These are phyloP conservation scores for Rostrohypoxylon terebratum DNA, from an alignment of 495 filamentous ascomycete species.

Conservation along the genomic window DNA sequence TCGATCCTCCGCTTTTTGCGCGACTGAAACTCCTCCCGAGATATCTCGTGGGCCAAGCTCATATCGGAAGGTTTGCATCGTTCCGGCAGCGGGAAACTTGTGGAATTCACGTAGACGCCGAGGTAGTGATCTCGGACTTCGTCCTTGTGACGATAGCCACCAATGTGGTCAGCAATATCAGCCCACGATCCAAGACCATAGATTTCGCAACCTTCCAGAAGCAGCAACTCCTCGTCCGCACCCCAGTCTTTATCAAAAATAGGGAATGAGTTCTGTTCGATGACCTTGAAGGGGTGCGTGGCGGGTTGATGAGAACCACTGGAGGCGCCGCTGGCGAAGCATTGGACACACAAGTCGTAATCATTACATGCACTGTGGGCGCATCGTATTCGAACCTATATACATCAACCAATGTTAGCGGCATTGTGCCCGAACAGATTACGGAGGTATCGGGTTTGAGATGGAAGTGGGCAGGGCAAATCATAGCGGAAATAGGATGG, in stretches of 20 bases:
- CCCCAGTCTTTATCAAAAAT: conserved; percentile 97
- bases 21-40: conserved; percentile 91
- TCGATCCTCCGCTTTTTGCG: conserved; percentile 96
- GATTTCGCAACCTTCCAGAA: conserved; percentile 96
- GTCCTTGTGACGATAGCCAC: conserved; percentile 91
- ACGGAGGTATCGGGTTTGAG: not conserved
- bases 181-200: conserved; percentile 98
- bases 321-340: conserved; percentile 82
- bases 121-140: conserved; percentile 95
- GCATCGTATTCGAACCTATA: conserved; percentile 92
- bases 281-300: conserved; percentile 89
- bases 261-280: conserved; percentile 97
- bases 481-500: not conserved
- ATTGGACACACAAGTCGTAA: conserved; percentile 96
- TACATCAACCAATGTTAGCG: conserved; percentile 3
- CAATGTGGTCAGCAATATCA: conserved; percentile 97
- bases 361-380: conserved; percentile 84
- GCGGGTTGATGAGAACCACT: conserved; percentile 85
- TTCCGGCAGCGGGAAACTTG: conserved; percentile 85
- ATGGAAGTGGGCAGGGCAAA: not conserved
- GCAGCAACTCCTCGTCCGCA: conserved; percentile 91
- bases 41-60: conserved; percentile 78
- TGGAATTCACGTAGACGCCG: conserved; percentile 84
- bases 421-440: not conserved
- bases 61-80: conserved; percentile 84